phyloP scores from a whole-genome alignment of 768 basidiomycete genomes.

The Mycena sanguinolenta region DNA sequence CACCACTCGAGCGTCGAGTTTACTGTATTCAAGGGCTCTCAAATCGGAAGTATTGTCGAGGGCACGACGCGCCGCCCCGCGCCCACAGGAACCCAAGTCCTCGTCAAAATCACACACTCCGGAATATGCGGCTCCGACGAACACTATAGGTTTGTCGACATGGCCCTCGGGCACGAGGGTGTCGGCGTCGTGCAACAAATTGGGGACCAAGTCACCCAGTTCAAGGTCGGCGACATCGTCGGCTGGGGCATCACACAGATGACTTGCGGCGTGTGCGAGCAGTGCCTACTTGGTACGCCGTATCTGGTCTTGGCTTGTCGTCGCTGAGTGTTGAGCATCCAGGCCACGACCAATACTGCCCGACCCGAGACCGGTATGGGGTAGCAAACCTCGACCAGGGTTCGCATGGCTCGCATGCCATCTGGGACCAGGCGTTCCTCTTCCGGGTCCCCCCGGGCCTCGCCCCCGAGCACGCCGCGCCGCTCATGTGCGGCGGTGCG shows the following conservation, averaged over 20 bases:
- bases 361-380: slow-evolving; percentile 38
- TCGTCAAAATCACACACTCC: slow-evolving; percentile 32
- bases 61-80: slow-evolving; percentile 27
- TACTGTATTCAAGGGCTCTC: slow-evolving; percentile 48
- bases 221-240: slow-evolving; percentile 32
- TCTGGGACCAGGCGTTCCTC: slow-evolving; percentile 50
- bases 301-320: neutral
- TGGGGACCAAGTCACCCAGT: slow-evolving; percentile 13
- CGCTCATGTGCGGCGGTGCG: slow-evolving; percentile 37
- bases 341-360: slow-evolving; percentile 32
- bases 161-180: slow-evolving; percentile 53
- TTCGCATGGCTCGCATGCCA: slow-evolving; percentile 42
- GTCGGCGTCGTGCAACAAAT: slow-evolving; percentile 18
- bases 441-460: slow-evolving; percentile 50
- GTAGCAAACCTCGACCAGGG: slow-evolving; percentile 46
- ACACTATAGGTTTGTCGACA: slow-evolving; percentile 42
- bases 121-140: slow-evolving; percentile 56
- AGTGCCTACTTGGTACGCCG: slow-evolving; percentile 44
- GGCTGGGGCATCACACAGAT: slow-evolving; percentile 42
- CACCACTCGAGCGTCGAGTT: slow-evolving; percentile 27
- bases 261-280: slow-evolving; percentile 48
- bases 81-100: slow-evolving; percentile 36
- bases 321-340: neutral
- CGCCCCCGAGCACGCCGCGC: slow-evolving; percentile 44
- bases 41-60: slow-evolving; percentile 35